These are phyloP conservation scores for Nidularia pulvinata DNA, from an alignment of 768 basidiomycete genomes.

Conservation along the genomic window DNA sequence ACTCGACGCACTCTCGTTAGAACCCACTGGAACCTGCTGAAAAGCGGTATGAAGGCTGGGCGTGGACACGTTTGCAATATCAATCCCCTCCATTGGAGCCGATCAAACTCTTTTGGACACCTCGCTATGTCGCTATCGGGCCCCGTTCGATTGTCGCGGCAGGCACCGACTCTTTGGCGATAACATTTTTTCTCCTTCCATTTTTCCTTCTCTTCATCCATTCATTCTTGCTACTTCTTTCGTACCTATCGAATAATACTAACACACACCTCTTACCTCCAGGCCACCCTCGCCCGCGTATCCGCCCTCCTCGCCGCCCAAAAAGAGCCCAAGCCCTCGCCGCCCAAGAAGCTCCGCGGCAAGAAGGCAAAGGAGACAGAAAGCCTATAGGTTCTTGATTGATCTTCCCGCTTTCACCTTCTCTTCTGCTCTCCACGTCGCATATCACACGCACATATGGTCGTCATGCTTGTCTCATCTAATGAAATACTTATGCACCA, in stretches of 20 bases:
- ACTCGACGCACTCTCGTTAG: conserved; percentile 80
- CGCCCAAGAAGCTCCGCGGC: conserved; percentile 71
- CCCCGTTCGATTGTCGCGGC: conserved; percentile 60
- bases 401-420: conserved; percentile 17
- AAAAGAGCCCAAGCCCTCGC: conserved; percentile 67
- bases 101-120: conserved; percentile 61
- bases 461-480: conserved; percentile 1
- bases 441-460: conserved; percentile 18
- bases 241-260: conserved; percentile 15
- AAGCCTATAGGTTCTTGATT: conserved; percentile 14
- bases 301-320: conserved; percentile 72
- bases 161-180: conserved; percentile 74
- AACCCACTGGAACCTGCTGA: conserved; percentile 77
- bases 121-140: conserved; percentile 82
- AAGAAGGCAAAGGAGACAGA: conserved; percentile 50
- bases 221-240: conserved; percentile 4
- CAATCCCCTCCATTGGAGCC: conserved; percentile 43
- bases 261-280: conserved; percentile 14
- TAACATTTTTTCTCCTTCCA: conserved; percentile 39
- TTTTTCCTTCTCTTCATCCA: conserved; percentile 10
- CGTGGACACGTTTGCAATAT: conserved; percentile 95
- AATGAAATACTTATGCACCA: background rate
- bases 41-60: conserved; percentile 79
- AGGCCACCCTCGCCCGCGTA: conserved; percentile 79
- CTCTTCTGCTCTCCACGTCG: background rate